phyloP scores from a whole-genome alignment of 257 asterid species.

The Nyctanthes arbortristis region DNA sequence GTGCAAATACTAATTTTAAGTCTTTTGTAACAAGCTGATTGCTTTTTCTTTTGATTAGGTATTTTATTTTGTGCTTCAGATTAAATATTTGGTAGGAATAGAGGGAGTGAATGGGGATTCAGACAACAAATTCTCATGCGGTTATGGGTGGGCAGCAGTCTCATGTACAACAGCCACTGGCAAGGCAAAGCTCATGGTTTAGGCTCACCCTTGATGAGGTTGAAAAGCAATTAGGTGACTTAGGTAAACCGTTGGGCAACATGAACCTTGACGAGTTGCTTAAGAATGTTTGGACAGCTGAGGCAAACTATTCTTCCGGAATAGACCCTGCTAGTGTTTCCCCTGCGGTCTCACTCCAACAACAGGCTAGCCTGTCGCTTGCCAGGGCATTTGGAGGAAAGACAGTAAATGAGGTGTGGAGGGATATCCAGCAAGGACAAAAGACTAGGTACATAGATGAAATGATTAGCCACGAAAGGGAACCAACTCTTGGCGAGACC shows the following conservation, averaged over 20 bases:
- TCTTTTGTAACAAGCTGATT: constrained; percentile 1
- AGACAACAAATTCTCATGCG: constrained; percentile 66
- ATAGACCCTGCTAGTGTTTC: constrained; percentile 29
- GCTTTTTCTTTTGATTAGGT: not conserved
- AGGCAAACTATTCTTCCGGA: constrained; percentile 40
- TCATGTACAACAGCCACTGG: constrained; percentile 38
- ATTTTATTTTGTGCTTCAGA: constrained; percentile 4
- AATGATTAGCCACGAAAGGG: constrained; percentile 36
- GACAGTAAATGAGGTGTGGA: constrained; percentile 74
- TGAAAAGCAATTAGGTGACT: constrained; percentile 50
- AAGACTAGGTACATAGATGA: constrained; percentile 37
- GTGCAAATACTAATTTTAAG: not conserved
- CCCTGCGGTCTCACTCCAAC: constrained; percentile 59
- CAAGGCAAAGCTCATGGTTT: constrained; percentile 65
- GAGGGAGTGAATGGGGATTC: constrained; percentile 68
- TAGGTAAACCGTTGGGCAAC: constrained; percentile 65
- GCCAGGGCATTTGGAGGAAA: constrained; percentile 57
- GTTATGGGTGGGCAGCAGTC: constrained; percentile 50
- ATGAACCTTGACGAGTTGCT: constrained; percentile 78
- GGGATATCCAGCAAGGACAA: constrained; percentile 58
- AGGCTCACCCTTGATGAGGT: constrained; percentile 63
- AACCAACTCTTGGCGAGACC: constrained; percentile 65
- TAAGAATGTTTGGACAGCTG: constrained; percentile 53
- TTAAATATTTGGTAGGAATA: constrained; percentile 12
- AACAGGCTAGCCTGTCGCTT: constrained; percentile 59